Conservation (phyloP, 1,284 basidiomycete species). For the Neolentinus lepideus region DNA sequence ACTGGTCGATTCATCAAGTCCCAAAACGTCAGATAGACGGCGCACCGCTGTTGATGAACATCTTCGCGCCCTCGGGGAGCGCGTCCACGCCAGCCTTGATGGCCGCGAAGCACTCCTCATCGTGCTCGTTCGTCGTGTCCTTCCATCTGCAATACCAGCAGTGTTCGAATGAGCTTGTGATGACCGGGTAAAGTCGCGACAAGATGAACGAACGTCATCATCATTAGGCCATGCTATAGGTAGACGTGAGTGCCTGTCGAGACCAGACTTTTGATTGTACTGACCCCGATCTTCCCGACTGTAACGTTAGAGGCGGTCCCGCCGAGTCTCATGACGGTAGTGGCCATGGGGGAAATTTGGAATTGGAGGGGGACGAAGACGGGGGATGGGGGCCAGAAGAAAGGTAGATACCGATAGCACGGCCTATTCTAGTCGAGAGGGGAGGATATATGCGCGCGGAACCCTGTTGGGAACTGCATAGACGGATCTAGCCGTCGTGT, state of each 20-base stretch:
- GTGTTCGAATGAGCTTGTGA: too few relatives aligned
- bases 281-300: slow-evolving; percentile 2
- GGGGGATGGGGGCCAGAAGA: too few relatives aligned
- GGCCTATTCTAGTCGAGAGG: too few relatives aligned
- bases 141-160: slow-evolving; percentile 28
- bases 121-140: slow-evolving; percentile 33
- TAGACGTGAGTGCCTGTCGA: not conserved
- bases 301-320: not conserved
- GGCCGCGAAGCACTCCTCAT: slow-evolving; percentile 51
- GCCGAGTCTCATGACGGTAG: not conserved
- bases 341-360: not conserved
- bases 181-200: not conserved
- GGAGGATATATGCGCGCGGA: too few relatives aligned
- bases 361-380: too few relatives aligned
- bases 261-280: not conserved
- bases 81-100: slow-evolving; percentile 59
- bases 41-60: slow-evolving; percentile 41
- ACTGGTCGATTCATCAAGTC: slow-evolving; percentile 12
- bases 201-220: slow-evolving; percentile 35
- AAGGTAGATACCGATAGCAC: too few relatives aligned
- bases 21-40: not conserved
- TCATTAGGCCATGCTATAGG: slow-evolving; percentile 43
- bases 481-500: too few relatives aligned
- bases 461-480: too few relatives aligned
- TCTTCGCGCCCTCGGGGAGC: slow-evolving; percentile 36